phyloP scores from a whole-genome alignment of 306 rosid genomes.

The Lathyrus sativus region DNA sequence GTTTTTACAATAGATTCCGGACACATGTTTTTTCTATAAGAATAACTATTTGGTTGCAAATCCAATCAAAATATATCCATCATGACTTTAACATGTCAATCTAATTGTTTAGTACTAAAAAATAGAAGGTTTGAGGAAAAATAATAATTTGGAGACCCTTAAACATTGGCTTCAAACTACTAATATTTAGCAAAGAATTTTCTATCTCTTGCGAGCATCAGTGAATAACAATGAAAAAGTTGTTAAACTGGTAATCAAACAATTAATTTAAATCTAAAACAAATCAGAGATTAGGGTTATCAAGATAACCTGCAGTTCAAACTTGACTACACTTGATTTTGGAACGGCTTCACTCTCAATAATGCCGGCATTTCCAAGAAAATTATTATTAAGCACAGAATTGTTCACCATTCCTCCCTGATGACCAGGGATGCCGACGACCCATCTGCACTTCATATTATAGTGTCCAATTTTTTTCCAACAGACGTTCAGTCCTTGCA shows the following conservation, averaged over 20 bases:
- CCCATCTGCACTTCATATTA: conserved; percentile 96
- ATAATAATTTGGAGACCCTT: conserved; percentile 6
- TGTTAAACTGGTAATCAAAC: not conserved
- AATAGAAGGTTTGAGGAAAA: not conserved
- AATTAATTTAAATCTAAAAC: conserved; percentile 23
- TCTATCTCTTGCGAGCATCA: conserved; percentile 19
- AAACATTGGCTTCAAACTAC: conserved; percentile 13
- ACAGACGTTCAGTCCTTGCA: conserved; percentile 80
- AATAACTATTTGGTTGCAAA: not conserved
- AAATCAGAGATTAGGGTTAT: conserved; percentile 24
- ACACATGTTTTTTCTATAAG: conserved; percentile 1
- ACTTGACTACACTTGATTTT: conserved; percentile 75
- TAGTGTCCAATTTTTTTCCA: conserved; percentile 99
- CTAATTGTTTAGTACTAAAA: conserved; percentile 8
- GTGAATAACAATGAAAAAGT: conserved; percentile 17
- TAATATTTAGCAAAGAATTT: not conserved
- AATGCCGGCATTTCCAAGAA: conserved; percentile 57
- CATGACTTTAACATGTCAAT: conserved; percentile 9
- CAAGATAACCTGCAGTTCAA: conserved; percentile 82
- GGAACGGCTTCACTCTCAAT: conserved; percentile 59
- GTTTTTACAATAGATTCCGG: not conserved
- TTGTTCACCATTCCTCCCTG: conserved; percentile 68
- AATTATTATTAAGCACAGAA: conserved; percentile 54
- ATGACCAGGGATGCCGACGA: conserved; percentile 53
- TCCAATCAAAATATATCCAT: conserved; percentile 15